These are phyloP conservation scores for Coemansia sp. DNA, from an alignment of 192 early-diverging fungal species.

Conservation along the genomic window DNA sequence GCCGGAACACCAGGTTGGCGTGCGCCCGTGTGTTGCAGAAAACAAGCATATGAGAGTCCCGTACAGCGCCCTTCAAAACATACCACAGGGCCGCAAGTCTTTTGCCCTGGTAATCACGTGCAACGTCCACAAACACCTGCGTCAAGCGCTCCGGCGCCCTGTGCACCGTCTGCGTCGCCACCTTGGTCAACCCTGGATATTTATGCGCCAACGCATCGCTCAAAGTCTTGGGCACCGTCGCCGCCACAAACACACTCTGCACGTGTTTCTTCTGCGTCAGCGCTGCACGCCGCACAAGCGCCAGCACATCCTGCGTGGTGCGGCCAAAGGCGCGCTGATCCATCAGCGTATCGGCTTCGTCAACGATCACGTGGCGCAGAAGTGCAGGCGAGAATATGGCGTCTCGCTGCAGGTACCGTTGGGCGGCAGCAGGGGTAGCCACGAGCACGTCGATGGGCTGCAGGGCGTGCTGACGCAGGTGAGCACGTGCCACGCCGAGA, in stretches of 20 bases:
- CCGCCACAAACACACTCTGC: conserved; percentile 65
- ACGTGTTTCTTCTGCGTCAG: conserved; percentile 38
- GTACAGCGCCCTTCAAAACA: conserved; percentile 65
- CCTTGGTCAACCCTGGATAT: conserved; percentile 60
- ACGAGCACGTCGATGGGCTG: conserved; percentile 83
- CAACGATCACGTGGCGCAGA: conserved; percentile 72
- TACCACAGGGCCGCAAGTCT: conserved; percentile 66
- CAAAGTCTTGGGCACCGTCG: conserved; percentile 71
- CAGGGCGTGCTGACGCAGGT: conserved; percentile 48
- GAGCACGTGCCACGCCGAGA: conserved; percentile 45
- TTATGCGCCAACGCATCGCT: conserved; percentile 61
- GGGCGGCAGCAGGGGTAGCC: conserved; percentile 70
- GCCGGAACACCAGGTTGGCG: conserved; percentile 57
- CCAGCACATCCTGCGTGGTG: conserved; percentile 61
- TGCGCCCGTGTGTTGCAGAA: conserved; percentile 81
- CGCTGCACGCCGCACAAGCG: conserved; percentile 40
- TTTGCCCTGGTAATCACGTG: conserved; percentile 62
- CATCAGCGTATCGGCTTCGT: conserved; percentile 94
- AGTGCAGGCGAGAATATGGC: conserved; percentile 60
- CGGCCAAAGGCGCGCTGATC: conserved; percentile 70
- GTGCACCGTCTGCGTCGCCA: conserved; percentile 82
- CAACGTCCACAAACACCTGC: conserved; percentile 78
- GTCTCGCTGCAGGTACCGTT: conserved; percentile 57
- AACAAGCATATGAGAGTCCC: conserved; percentile 69
- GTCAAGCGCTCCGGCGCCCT: conserved; percentile 66